A percentile compares a stretch with the other conserved stretches of the same genome.
phyloP scores from a whole-genome alignment of 2,329 filamentous ascomycete species.

The Fragosphaeria purpurea region DNA sequence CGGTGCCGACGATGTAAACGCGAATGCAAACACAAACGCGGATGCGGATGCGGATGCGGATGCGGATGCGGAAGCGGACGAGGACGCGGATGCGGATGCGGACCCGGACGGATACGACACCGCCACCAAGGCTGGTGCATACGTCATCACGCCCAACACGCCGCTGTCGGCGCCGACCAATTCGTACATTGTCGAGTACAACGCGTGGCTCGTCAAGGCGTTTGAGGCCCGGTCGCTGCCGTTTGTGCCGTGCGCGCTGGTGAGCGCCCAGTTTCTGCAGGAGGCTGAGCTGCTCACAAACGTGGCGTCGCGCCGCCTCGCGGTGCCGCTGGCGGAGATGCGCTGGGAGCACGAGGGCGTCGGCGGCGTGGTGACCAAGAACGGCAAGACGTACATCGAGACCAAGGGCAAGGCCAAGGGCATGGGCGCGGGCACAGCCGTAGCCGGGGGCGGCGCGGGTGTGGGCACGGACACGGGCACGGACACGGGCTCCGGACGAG shows the following conservation, averaged over 20 bases:
- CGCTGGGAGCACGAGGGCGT: conserved; percentile 77
- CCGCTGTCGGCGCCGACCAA: conserved; percentile 75
- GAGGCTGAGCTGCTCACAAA: conserved; percentile 64
- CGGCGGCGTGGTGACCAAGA: conserved; percentile 51
- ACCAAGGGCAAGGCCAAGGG: conserved; percentile 20
- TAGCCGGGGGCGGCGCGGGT: too few species aligned
- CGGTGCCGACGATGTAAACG: conserved; percentile 18
- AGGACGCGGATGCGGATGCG: conserved; percentile 28
- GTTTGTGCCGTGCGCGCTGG: conserved; percentile 66
- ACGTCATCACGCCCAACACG: conserved; percentile 72
- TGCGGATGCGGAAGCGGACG: conserved; percentile 39
- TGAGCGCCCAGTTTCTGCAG: conserved; percentile 69
- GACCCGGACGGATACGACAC: conserved; percentile 51
- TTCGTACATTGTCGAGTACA: conserved; percentile 72
- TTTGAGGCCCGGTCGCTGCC: conserved; percentile 62
- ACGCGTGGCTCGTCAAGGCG: conserved; percentile 68
- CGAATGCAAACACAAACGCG: conserved; percentile 40
- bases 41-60: conserved; percentile 1
- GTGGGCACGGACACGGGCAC: conserved; percentile 13
- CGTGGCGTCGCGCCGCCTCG: conserved; percentile 64
- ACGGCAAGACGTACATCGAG: conserved; percentile 51
- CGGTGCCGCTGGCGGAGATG: conserved; percentile 76
- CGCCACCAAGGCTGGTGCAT: conserved; percentile 64
- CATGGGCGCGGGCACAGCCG: not conserved
- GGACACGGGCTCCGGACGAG: not conserved